phyloP scores from a whole-genome alignment of 352 stramenopile species.

The Globisporangium carolinianum region DNA sequence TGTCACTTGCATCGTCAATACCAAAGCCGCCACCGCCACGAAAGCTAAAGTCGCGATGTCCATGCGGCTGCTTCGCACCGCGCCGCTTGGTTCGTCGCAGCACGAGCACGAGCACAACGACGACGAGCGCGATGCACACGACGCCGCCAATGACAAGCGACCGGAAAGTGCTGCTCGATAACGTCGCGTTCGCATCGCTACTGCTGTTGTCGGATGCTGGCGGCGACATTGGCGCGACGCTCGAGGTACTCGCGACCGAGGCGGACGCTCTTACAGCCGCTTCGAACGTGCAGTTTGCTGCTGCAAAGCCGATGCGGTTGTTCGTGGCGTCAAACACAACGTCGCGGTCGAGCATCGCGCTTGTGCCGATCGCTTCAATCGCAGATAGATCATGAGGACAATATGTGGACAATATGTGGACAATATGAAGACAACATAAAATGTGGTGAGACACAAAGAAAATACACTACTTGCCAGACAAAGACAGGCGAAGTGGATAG shows the following conservation, averaged over 20 bases:
- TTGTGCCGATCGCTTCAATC: slow-evolving; percentile 30
- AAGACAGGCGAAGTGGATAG: too few relatives aligned
- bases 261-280: background rate
- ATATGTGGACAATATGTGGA: too few relatives aligned
- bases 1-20: background rate
- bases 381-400: too few relatives aligned
- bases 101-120: background rate
- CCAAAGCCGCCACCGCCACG: background rate
- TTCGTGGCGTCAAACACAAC: slow-evolving; percentile 40
- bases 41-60: background rate
- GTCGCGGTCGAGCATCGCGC: slow-evolving; percentile 41
- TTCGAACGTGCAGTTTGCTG: slow-evolving; percentile 21
- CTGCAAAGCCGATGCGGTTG: slow-evolving; percentile 36
- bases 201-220: background rate
- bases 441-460: background rate
- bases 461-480: too few relatives aligned
- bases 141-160: background rate
- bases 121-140: background rate
- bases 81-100: background rate
- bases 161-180: background rate
- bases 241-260: background rate
- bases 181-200: background rate
- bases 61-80: background rate
- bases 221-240: background rate
- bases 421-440: background rate